These are phyloP conservation scores for Phlyctochytrium arcticum DNA, from an alignment of 192 early-diverging fungal species.

Conservation along the genomic window DNA sequence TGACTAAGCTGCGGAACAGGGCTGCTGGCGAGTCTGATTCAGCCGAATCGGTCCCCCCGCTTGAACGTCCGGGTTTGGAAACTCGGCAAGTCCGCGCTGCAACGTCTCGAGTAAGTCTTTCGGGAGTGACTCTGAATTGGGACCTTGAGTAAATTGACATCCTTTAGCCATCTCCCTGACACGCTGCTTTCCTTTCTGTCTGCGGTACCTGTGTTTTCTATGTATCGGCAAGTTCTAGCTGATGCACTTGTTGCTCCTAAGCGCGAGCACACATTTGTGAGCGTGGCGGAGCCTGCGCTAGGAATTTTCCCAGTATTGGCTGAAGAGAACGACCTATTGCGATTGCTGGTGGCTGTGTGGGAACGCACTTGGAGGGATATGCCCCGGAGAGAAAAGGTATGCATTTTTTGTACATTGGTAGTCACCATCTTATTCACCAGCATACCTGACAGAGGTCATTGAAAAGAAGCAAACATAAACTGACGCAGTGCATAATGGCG, in stretches of 20 bases:
- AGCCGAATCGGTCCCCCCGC: constrained; percentile 28
- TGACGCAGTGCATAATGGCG: constrained; percentile 11
- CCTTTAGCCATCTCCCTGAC: constrained; percentile 42
- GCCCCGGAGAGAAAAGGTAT: constrained; percentile 13
- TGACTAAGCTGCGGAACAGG: neutral
- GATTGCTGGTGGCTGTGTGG: constrained; percentile 38
- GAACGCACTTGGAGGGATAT: constrained; percentile 26
- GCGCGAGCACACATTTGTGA: constrained; percentile 7
- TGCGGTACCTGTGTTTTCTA: constrained; percentile 33
- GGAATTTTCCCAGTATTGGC: constrained; percentile 36
- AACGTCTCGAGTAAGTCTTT: constrained; percentile 38
- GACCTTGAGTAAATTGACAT: too few relatives aligned
- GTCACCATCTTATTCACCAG: neutral
- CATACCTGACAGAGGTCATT: neutral
- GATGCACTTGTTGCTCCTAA: constrained; percentile 24
- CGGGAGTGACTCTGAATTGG: too few relatives aligned
- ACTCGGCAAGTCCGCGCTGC: constrained; percentile 31
- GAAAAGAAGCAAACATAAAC: neutral
- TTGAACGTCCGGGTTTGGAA: constrained; percentile 44
- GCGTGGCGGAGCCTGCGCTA: neutral
- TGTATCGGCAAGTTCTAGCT: constrained; percentile 43
- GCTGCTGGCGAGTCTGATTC: constrained; percentile 29
- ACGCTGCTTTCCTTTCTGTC: constrained; percentile 33
- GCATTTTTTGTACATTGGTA: neutral
- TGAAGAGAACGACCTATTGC: constrained; percentile 39